Percentiles rank a stretch among this genome's conserved stretches.
Evolutionary conservation across 768 basidiomycete genomes (phyloP).

Genomic region (Strobilomyces confusus): DNA sequence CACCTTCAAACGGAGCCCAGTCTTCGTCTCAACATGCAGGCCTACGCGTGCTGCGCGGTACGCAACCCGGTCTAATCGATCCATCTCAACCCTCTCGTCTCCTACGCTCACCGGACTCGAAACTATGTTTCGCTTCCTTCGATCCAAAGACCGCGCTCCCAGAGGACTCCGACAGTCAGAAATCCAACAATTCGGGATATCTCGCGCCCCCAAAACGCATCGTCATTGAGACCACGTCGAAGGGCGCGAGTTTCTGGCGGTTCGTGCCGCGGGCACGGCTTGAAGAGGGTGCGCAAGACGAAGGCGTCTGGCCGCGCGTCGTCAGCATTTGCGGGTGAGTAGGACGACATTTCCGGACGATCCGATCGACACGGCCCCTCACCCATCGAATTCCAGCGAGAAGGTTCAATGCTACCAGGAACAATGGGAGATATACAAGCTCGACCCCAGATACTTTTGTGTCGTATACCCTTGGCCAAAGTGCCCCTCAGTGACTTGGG

Average conservation of each 20-base stretch:
- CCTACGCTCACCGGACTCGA: slow-evolving; percentile 55
- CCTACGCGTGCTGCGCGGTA: slow-evolving; percentile 34
- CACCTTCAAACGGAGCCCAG: background rate
- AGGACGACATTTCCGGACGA: slow-evolving; percentile 1
- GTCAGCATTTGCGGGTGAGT: slow-evolving; percentile 69
- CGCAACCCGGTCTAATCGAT: slow-evolving; percentile 64
- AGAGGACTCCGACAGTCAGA: slow-evolving; percentile 36
- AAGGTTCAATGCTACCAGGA: slow-evolving; percentile 56
- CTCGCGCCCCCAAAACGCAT: slow-evolving; percentile 61
- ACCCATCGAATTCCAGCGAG: slow-evolving; percentile 36
- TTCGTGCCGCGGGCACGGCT: slow-evolving; percentile 69
- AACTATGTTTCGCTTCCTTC: slow-evolving; percentile 69
- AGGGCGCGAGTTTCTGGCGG: slow-evolving; percentile 62
- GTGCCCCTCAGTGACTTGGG: slow-evolving; percentile 21
- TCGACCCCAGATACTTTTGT: slow-evolving; percentile 73
- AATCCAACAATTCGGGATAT: slow-evolving; percentile 43
- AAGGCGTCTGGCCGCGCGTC: slow-evolving; percentile 67
- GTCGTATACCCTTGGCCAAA: slow-evolving; percentile 44
- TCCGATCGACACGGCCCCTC: slow-evolving; percentile 4
- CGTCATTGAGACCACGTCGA: slow-evolving; percentile 62
- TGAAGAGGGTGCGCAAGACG: slow-evolving; percentile 55
- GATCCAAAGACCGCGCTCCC: slow-evolving; percentile 63
- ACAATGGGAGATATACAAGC: slow-evolving; percentile 84
- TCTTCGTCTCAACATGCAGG: slow-evolving; percentile 7
- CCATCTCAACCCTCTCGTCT: slow-evolving; percentile 56